Conservation (phyloP, 225 moss, liverwort and hornwort genomes). For the Antitrichia curtipendula region DNA sequence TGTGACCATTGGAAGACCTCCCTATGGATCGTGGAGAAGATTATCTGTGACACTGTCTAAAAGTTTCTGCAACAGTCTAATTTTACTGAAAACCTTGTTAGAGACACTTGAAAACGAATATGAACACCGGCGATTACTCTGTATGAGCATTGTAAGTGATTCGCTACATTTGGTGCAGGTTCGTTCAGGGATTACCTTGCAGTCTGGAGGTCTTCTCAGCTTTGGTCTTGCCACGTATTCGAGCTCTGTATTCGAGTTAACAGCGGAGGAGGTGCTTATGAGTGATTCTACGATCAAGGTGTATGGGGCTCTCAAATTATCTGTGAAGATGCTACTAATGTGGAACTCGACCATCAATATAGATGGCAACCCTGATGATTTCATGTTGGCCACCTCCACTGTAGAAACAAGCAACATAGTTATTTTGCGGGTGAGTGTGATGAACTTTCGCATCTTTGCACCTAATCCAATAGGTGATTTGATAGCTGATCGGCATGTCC, state of each 20-base stretch:
- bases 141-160: neutral
- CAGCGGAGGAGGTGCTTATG: slow-evolving; percentile 74
- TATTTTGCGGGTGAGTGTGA: slow-evolving; percentile 51
- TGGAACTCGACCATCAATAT: slow-evolving; percentile 60
- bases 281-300: slow-evolving; percentile 74
- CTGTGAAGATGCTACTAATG: slow-evolving; percentile 86
- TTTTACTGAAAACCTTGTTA: neutral
- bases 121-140: neutral
- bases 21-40: neutral
- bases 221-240: slow-evolving; percentile 73
- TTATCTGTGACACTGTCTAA: neutral
- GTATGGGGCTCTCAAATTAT: slow-evolving; percentile 77
- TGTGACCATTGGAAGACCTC: neutral
- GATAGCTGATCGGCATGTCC: neutral
- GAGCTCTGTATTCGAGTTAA: slow-evolving; percentile 86
- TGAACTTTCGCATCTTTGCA: neutral
- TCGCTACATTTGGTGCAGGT: slow-evolving; percentile 44
- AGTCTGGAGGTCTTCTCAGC: slow-evolving; percentile 55
- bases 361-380: slow-evolving; percentile 72
- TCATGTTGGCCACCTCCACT: slow-evolving; percentile 64
- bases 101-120: neutral
- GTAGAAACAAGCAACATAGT: slow-evolving; percentile 83
- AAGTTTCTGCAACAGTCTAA: neutral
- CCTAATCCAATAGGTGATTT: neutral
- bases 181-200: slow-evolving; percentile 58